Evolutionary conservation across 1,139 yeast genomes (phyloP).

Genomic region (Nadsonia commutata): DNA sequence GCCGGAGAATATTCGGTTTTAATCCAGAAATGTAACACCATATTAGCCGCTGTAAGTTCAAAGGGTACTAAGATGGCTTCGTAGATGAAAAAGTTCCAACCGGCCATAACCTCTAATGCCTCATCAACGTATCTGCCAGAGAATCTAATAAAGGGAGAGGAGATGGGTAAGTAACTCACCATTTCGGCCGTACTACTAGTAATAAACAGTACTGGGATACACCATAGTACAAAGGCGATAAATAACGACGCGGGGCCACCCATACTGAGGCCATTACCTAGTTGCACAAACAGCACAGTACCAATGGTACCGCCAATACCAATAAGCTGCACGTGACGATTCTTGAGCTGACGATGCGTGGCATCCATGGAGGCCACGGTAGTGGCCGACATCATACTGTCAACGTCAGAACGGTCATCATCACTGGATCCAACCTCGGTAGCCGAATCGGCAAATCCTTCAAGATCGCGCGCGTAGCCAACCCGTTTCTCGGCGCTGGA

Average conservation of each 20-base stretch:
- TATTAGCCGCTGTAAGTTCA: slow-evolving; percentile 68
- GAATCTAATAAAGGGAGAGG: slow-evolving; percentile 46
- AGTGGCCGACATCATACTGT: background rate
- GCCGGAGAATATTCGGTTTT: slow-evolving; percentile 37
- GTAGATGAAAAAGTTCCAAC: slow-evolving; percentile 68
- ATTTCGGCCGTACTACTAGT: slow-evolving; percentile 70
- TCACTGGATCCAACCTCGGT: background rate
- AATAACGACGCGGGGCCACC: slow-evolving; percentile 74
- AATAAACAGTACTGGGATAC: slow-evolving; percentile 45
- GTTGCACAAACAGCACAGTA: slow-evolving; percentile 61
- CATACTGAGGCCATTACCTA: slow-evolving; percentile 49
- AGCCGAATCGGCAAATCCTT: background rate
- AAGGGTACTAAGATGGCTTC: slow-evolving; percentile 68
- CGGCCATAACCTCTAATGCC: slow-evolving; percentile 62
- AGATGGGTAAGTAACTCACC: slow-evolving; percentile 65
- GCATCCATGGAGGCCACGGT: slow-evolving; percentile 1
- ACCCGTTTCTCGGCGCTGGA: background rate
- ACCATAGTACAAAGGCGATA: slow-evolving; percentile 49
- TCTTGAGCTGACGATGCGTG: slow-evolving; percentile 16
- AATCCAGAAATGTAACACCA: slow-evolving; percentile 68
- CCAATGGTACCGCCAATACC: slow-evolving; percentile 82
- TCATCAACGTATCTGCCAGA: slow-evolving; percentile 48
- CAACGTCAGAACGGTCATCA: no score
- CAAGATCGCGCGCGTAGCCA: no score
- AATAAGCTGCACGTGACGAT: slow-evolving; percentile 47